Percentiles rank a stretch among this genome's conserved stretches.
Conservation (phyloP, 495 filamentous ascomycete species). For the Penicillium egyptiacum region DNA sequence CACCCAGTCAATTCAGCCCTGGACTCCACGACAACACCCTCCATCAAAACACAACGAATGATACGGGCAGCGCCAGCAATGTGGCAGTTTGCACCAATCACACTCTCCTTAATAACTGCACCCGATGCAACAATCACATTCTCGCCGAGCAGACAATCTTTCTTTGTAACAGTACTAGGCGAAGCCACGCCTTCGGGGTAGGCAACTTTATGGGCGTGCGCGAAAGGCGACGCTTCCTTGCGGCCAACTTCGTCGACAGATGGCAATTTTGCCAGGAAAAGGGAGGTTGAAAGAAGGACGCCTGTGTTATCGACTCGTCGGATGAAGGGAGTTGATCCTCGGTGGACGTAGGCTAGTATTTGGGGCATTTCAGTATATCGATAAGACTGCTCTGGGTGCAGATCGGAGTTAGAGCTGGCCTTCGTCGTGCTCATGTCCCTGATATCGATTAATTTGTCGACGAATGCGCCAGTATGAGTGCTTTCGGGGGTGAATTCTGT, state of each 20-base stretch:
- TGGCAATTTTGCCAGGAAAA: constrained; percentile 77
- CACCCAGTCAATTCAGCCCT: constrained; percentile 76
- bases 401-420: constrained; percentile 19
- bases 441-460: constrained; percentile 62
- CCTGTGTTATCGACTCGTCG: constrained; percentile 83
- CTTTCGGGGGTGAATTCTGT: constrained; percentile 27
- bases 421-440: constrained; percentile 57
- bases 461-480: constrained; percentile 39
- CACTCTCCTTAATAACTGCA: constrained; percentile 78
- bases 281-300: constrained; percentile 73
- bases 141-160: constrained; percentile 74
- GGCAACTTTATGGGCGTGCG: constrained; percentile 75
- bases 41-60: constrained; percentile 82
- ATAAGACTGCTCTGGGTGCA: constrained; percentile 31
- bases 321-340: constrained; percentile 58
- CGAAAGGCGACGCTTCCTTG: constrained; percentile 61
- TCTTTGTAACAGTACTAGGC: constrained; percentile 68
- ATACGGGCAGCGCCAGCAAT: constrained; percentile 76
- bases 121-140: constrained; percentile 84
- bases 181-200: constrained; percentile 73
- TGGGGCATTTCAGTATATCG: constrained; percentile 51
- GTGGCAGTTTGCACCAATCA: constrained; percentile 81
- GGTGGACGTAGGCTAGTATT: constrained; percentile 75
- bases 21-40: constrained; percentile 77
- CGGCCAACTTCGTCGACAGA: constrained; percentile 64